Conservation (phyloP, 78 protist species). For the Guillardia theta region DNA sequence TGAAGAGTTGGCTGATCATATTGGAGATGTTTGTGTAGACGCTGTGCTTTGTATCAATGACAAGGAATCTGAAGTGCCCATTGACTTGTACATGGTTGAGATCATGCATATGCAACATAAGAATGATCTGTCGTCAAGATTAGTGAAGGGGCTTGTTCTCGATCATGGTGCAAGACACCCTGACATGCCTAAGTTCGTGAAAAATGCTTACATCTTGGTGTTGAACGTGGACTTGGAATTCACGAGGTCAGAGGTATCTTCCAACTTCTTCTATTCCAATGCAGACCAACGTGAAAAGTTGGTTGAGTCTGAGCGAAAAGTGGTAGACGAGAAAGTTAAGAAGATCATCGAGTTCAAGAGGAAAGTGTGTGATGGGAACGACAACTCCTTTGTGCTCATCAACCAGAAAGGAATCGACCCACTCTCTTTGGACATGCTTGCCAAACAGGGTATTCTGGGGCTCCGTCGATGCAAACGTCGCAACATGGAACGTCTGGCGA, state of each 20-base stretch:
- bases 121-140: not conserved
- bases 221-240: conserved; percentile 97
- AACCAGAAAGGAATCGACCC: conserved; percentile 99
- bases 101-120: conserved; percentile 96
- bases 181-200: conserved; percentile 90
- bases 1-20: conserved; percentile 73
- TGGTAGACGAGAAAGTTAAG: conserved; percentile 86
- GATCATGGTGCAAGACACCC: conserved; percentile 99
- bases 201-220: conserved; percentile 75
- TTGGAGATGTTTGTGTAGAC: conserved; percentile 91
- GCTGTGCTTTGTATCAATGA: conserved; percentile 82
- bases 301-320: conserved; percentile 92
- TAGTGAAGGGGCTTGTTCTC: conserved; percentile 94
- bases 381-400: conserved; percentile 87
- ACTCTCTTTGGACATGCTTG: conserved; percentile 92
- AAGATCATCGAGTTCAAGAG: conserved; percentile 92
- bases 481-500: conserved; percentile 93
- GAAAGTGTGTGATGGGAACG: conserved; percentile 68
- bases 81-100: conserved; percentile 99
- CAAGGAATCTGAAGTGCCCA: conserved; percentile 52
- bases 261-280: conserved; percentile 74
- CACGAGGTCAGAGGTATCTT: conserved; percentile 94
- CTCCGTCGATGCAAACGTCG: conserved; percentile 98
- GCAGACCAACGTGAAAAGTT: conserved; percentile 48
- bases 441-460: conserved; percentile 79